Percentiles rank a stretch among this genome's conserved stretches.
Evolutionary conservation across 495 filamentous ascomycete species (phyloP).

Genomic region (Xylona heveae): DNA sequence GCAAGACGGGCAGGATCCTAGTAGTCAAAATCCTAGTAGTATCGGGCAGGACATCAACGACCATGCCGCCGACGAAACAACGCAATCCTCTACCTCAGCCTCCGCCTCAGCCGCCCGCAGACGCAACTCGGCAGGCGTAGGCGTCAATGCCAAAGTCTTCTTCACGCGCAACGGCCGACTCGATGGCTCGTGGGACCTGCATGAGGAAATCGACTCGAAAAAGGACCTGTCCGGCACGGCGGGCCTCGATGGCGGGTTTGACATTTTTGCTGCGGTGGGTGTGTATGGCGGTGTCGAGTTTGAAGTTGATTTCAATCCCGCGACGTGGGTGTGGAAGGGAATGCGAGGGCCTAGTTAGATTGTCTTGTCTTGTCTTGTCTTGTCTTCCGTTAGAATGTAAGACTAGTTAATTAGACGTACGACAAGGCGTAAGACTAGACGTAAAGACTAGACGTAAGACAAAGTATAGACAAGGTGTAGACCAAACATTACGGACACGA

Average conservation of each 20-base stretch:
- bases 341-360: too few relatives aligned
- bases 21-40: conserved; percentile 7
- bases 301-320: conserved; percentile 49
- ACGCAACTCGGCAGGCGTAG: background rate
- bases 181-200: conserved; percentile 54
- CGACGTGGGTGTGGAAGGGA: too few relatives aligned
- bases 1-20: conserved; percentile 6
- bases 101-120: background rate
- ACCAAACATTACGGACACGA: too few relatives aligned
- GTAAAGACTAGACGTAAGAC: too few relatives aligned
- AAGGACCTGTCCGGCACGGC: conserved; percentile 34
- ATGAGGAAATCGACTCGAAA: conserved; percentile 59
- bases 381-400: too few relatives aligned
- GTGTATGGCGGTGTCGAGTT: conserved; percentile 51
- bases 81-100: background rate
- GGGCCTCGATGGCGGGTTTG: conserved; percentile 61
- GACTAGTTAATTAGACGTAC: too few relatives aligned
- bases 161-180: conserved; percentile 50
- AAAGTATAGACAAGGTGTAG: too few relatives aligned
- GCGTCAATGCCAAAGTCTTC: conserved; percentile 42
- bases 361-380: too few relatives aligned
- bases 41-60: too few relatives aligned
- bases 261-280: conserved; percentile 65
- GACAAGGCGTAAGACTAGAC: too few relatives aligned
- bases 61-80: background rate